These are phyloP conservation scores for Penicillium sp. DNA, from an alignment of 2,329 filamentous ascomycete genomes.

Conservation along the genomic window DNA sequence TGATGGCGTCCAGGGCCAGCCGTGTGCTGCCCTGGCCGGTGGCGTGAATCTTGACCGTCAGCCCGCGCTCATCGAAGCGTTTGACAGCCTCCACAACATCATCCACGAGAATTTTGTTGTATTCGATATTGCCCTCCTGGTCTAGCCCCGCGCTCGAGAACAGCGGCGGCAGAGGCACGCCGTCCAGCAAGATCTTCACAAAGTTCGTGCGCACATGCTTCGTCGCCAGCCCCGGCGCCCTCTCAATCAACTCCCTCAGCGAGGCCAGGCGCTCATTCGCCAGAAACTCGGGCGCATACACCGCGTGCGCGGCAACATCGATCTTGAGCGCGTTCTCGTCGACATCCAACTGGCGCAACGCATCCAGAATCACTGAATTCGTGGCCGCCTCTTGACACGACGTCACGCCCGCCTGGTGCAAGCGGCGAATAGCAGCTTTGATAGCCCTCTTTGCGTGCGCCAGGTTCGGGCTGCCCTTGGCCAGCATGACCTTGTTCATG, in stretches of 20 bases:
- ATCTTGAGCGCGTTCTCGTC: constrained; percentile 21
- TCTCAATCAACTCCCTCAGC: constrained; percentile 21
- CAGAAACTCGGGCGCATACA: constrained; percentile 22
- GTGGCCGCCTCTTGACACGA: constrained; percentile 29
- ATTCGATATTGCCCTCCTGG: constrained; percentile 22
- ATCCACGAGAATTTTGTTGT: constrained; percentile 17
- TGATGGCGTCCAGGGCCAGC: constrained; percentile 28
- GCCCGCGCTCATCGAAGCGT: constrained; percentile 27
- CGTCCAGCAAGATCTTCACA: constrained; percentile 34
- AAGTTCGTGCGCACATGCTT: constrained; percentile 28
- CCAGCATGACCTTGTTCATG: constrained; percentile 20
- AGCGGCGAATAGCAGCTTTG: constrained; percentile 19
- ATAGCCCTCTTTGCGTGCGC: constrained; percentile 23
- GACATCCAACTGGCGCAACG: constrained; percentile 23
- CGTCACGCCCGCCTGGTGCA: constrained; percentile 27
- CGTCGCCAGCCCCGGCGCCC: constrained; percentile 22
- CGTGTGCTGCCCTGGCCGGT: constrained; percentile 28
- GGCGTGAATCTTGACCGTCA: constrained; percentile 33
- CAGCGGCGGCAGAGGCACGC: constrained; percentile 27
- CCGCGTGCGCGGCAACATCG: constrained; percentile 24
- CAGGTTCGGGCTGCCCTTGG: constrained; percentile 20
- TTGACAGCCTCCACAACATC: constrained; percentile 22
- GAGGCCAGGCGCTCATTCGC: constrained; percentile 19
- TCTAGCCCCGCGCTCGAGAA: constrained; percentile 26
- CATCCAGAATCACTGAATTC: constrained; percentile 24